phyloP scores from a whole-genome alignment of 495 filamentous ascomycete genomes.

The Aspergillus sclerotioniger region DNA sequence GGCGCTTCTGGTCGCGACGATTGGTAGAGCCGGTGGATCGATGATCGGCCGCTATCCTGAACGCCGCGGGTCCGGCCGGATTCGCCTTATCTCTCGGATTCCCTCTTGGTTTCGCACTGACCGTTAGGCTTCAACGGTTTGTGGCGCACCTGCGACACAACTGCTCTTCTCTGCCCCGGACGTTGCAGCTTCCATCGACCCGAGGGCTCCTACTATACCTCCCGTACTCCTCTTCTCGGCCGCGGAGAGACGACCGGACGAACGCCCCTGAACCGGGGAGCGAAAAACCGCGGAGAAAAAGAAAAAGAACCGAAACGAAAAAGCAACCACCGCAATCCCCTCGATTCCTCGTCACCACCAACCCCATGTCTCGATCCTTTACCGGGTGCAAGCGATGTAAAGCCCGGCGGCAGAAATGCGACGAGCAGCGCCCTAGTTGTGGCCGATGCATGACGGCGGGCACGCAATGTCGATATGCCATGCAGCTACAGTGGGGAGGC shows the following conservation, averaged over 20 bases:
- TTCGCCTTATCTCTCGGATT: conserved; percentile 13
- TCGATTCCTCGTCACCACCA: conserved; percentile 1
- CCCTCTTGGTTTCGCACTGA: conserved; percentile 15
- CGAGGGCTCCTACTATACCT: not conserved
- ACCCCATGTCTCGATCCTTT: conserved; percentile 48
- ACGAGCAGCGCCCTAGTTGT: conserved; percentile 40
- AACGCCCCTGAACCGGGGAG: conserved; percentile 4
- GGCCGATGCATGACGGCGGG: conserved; percentile 31
- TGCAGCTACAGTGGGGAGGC: conserved; percentile 29
- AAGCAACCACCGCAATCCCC: not conserved
- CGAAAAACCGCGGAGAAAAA: conserved; percentile 3
- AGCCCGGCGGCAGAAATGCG: conserved; percentile 46
- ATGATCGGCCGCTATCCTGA: conserved; percentile 25
- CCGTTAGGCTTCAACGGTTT: not conserved
- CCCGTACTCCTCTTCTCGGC: not conserved
- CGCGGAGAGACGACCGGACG: not conserved
- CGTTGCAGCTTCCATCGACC: not conserved
- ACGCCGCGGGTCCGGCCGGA: conserved; percentile 13
- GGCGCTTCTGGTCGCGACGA: not conserved
- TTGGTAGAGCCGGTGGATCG: conserved; percentile 15
- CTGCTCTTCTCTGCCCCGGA: not conserved
- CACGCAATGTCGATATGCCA: conserved; percentile 25
- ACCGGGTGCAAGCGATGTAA: conserved; percentile 48
- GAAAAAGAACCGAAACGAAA: conserved; percentile 11
- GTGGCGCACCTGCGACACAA: not conserved